Base-by-base conservation (phyloP, 179 eudicot genomes). In the Beta macrorhiza region DNA sequence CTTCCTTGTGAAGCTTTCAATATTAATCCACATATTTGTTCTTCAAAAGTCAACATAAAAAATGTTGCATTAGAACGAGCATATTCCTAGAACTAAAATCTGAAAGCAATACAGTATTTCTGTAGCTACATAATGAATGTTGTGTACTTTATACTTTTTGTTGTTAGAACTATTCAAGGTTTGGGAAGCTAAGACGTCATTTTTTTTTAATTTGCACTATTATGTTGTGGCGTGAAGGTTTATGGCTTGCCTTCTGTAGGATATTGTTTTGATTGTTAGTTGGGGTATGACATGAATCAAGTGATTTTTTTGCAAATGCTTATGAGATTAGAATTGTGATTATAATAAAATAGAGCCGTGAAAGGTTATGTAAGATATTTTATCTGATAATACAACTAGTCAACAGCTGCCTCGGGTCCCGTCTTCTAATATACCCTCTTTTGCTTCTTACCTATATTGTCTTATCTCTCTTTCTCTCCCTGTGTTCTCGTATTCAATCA, bases 321-420 rank as follows among this genome's bases (percentile, higher is more conserved):
- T 69, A 42, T 47, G 32, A 55, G 56, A 69, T 69, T 25, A 77
- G 61, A 52, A 53, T 70, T 68, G 64, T 78, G 25, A 67, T 74
- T 25, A 61, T 55, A 71, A 58, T 56, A 52, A 61, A 32, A 62
- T 58, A 45, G 68, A 69, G 74, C 59, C 71, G 78, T 75, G 80
- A 74, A 58, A 73, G 56, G 69, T 70, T 79, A 69, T 75, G 19
- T 49, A 55, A 75, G 78, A 57, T 72, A 67, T 56, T 82, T 42
- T 52, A 15, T 22, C 53, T 14, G 9, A 78, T 78, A 44, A 51
- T 55, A 64, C 37, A 71, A 25, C 74, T 80, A 42, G 67, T 84
- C 83, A 80, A 63, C 80, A 80, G 77, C 77, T 62, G 53, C 65
- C 78, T 55, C n/a, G 9, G 73, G 52, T 37, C 61, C 80, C 62